These are phyloP conservation scores for Botrytis elliptica DNA, from an alignment of 2,329 filamentous ascomycete species.

Conservation along the genomic window DNA sequence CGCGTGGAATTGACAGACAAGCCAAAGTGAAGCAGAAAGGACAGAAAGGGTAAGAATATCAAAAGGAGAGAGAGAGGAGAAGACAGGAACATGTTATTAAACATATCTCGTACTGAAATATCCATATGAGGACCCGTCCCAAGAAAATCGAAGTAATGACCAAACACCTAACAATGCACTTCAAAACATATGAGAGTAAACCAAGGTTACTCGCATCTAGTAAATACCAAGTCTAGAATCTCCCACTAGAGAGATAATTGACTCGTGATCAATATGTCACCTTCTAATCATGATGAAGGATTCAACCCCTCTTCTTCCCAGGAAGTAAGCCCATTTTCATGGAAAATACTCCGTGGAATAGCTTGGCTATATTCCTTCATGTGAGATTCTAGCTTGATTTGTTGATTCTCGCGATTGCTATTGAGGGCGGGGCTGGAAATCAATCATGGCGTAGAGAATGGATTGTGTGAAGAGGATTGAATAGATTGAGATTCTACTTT, in stretches of 20 bases:
- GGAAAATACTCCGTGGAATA: constrained; percentile 23
- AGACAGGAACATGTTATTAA: neutral
- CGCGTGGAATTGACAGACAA: neutral
- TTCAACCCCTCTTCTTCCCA: neutral
- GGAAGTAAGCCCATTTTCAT: constrained; percentile 31
- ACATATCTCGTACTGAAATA: neutral
- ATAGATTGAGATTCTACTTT: neutral
- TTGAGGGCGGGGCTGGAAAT: too few species aligned
- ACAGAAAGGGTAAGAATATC: neutral
- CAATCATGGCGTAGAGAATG: neutral
- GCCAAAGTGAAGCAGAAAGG: neutral
- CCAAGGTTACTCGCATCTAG: neutral
- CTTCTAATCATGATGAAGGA: neutral
- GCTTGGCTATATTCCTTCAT: constrained; percentile 26
- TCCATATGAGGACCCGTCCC: neutral
- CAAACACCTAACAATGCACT: neutral
- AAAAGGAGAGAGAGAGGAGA: neutral
- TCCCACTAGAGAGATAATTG: constrained; percentile 14
- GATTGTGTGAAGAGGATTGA: neutral
- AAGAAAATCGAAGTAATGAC: neutral
- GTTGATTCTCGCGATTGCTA: neutral
- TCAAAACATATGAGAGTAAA: neutral
- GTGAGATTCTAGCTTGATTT: constrained; percentile 22
- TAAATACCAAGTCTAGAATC: neutral
- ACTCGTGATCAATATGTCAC: neutral